phyloP scores from a whole-genome alignment of 768 basidiomycete species.

The Lentinula boryana region DNA sequence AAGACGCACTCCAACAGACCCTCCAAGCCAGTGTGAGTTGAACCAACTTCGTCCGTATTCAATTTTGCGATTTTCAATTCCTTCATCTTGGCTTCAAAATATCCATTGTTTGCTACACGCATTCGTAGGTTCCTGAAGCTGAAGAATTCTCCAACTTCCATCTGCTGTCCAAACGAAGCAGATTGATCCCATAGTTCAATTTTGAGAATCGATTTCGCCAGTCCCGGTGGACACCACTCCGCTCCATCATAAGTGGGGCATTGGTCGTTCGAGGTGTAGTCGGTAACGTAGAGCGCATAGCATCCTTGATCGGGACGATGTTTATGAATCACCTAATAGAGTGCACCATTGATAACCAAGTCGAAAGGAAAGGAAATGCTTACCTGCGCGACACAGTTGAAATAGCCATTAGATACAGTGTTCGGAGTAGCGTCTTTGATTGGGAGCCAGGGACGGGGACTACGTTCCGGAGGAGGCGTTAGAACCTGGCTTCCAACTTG shows the following conservation, averaged over 20 bases:
- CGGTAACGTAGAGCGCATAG: constrained; percentile 55
- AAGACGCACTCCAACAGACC: constrained; percentile 46
- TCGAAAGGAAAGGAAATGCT: constrained; percentile 6
- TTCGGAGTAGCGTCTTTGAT: constrained; percentile 45
- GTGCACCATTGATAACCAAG: not conserved
- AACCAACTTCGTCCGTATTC: constrained; percentile 29
- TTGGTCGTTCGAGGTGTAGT: constrained; percentile 46
- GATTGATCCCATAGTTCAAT: constrained; percentile 59
- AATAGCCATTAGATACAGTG: constrained; percentile 40
- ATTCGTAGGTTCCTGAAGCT: constrained; percentile 48
- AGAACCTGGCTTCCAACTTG: not conserved
- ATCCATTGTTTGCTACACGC: constrained; percentile 27
- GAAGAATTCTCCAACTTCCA: constrained; percentile 48
- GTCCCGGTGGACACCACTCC: constrained; percentile 39
- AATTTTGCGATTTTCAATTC: constrained; percentile 39
- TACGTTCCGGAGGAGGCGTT: constrained; percentile 4
- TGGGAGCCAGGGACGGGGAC: constrained; percentile 34
- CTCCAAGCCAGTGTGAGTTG: constrained; percentile 25
- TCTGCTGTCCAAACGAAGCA: constrained; percentile 27
- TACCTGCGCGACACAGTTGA: constrained; percentile 62
- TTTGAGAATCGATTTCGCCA: constrained; percentile 41
- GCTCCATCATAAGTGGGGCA: constrained; percentile 22
- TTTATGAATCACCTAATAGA: constrained; percentile 41
- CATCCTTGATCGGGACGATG: constrained; percentile 27
- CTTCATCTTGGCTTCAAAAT: constrained; percentile 48